Conservation (phyloP, 2,329 filamentous ascomycete genomes). For the Kalaharituber pfeilii region DNA sequence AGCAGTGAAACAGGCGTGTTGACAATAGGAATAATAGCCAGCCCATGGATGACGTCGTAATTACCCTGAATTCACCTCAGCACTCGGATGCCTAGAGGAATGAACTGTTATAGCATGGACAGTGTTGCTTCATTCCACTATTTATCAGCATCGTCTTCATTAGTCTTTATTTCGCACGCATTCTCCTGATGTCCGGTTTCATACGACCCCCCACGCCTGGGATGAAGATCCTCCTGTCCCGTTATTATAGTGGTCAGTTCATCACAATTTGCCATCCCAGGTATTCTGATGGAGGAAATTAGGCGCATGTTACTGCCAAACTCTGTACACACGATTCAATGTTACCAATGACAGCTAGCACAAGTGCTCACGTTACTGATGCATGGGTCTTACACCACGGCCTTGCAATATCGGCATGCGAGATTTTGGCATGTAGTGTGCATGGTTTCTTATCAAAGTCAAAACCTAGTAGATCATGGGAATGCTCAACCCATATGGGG, state of each 20-base stretch:
- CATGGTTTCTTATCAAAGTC: neutral
- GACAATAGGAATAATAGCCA: too few species aligned
- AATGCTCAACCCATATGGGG: neutral
- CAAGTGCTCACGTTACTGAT: neutral
- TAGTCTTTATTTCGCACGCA: too few species aligned
- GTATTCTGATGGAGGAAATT: neutral
- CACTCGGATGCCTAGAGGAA: too few species aligned
- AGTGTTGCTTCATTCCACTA: too few species aligned
- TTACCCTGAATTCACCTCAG: too few species aligned
- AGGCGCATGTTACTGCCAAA: neutral
- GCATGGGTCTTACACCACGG: neutral
- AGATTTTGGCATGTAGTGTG: neutral
- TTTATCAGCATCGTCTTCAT: too few species aligned
- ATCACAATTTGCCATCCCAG: neutral
- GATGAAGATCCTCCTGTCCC: neutral
- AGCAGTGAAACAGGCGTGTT: too few species aligned
- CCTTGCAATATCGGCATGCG: neutral
- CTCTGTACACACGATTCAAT: neutral
- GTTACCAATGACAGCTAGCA: neutral
- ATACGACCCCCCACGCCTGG: neutral
- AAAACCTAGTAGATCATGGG: neutral
- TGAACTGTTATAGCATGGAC: too few species aligned
- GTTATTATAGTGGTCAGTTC: neutral
- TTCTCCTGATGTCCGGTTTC: too few species aligned
- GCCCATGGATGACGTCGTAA: too few species aligned